phyloP scores from a whole-genome alignment of 2,329 filamentous ascomycete genomes.

The Fusarium beomiforme region DNA sequence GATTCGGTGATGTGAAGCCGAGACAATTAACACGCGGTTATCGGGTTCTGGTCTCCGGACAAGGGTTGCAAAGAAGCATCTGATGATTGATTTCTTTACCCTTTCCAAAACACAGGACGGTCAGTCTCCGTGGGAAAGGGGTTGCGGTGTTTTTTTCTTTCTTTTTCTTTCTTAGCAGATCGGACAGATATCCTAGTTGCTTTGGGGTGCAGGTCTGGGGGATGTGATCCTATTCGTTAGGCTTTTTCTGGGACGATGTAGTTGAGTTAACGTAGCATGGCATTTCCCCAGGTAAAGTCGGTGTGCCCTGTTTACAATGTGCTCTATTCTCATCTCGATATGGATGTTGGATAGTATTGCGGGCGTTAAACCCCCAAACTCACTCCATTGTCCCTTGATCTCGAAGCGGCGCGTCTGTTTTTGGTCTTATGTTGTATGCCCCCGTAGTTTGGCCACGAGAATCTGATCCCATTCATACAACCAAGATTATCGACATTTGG shows the following conservation, averaged over 20 bases:
- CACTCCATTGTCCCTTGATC: conserved; percentile 12
- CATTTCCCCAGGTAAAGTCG: conserved; percentile 26
- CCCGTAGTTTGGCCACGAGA: conserved; percentile 4
- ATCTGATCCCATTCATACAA: neutral
- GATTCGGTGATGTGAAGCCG: conserved; percentile 26
- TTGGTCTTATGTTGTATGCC: conserved; percentile 15
- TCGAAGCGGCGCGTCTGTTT: conserved; percentile 3
- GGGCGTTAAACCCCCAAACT: conserved; percentile 21
- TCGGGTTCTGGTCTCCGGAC: conserved; percentile 32
- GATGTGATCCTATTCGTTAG: conserved; percentile 26
- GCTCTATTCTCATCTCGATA: neutral
- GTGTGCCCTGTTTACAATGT: conserved; percentile 15
- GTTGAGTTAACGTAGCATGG: conserved; percentile 10
- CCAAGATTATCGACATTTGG: neutral
- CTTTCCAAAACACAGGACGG: neutral
- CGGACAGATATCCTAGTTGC: conserved; percentile 13
- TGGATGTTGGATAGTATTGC: neutral
- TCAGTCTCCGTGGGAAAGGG: neutral
- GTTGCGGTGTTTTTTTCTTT: conserved; percentile 9
- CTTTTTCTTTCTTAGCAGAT: neutral
- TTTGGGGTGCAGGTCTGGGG: conserved; percentile 15
- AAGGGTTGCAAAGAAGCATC: conserved; percentile 4
- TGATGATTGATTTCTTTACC: conserved; percentile 2
- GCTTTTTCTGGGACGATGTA: conserved; percentile 2
- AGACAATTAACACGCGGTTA: conserved; percentile 21